Conservation (phyloP, 306 rosid genomes). For the Biancaea sappan region DNA sequence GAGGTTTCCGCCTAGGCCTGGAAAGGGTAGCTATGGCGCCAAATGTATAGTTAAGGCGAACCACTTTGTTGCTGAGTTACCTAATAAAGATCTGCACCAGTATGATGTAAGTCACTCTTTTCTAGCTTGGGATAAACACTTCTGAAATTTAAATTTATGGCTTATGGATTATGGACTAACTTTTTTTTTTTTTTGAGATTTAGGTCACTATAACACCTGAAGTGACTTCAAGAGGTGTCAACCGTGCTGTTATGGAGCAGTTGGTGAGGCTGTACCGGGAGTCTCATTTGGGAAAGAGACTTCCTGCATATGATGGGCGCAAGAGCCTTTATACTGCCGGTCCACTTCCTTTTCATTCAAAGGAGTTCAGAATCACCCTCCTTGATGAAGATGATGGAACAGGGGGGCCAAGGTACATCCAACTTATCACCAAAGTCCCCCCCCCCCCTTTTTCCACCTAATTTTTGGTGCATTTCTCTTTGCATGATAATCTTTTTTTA, state of each 20-base stretch:
- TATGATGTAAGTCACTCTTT: constrained; percentile 72
- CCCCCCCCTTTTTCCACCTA: no score
- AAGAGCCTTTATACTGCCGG: constrained; percentile 79
- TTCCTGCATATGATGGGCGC: constrained; percentile 81
- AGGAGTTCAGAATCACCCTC: constrained; percentile 65
- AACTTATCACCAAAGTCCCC: background rate
- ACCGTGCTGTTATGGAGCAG: constrained; percentile 70
- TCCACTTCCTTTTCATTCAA: constrained; percentile 60
- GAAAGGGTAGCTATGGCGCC: constrained; percentile 73
- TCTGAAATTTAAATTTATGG: background rate
- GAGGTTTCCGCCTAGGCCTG: constrained; percentile 96
- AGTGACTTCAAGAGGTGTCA: constrained; percentile 62
- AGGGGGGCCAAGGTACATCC: constrained; percentile 50
- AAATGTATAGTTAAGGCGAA: constrained; percentile 82
- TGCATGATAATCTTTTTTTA: background rate
- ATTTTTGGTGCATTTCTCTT: background rate
- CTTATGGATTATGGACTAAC: background rate
- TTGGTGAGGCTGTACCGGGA: constrained; percentile 55
- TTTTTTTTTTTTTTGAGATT: background rate
- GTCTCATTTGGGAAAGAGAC: constrained; percentile 64
- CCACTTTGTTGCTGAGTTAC: constrained; percentile 89
- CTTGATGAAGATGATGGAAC: constrained; percentile 71
- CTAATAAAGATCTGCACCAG: constrained; percentile 89
- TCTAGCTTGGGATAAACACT: background rate
- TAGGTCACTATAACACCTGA: constrained; percentile 76